Evolutionary conservation across 1,139 yeast species (phyloP), one percentile per base, ranked within the genome.

Genomic region (Martiniozyma asiatica): DNA sequence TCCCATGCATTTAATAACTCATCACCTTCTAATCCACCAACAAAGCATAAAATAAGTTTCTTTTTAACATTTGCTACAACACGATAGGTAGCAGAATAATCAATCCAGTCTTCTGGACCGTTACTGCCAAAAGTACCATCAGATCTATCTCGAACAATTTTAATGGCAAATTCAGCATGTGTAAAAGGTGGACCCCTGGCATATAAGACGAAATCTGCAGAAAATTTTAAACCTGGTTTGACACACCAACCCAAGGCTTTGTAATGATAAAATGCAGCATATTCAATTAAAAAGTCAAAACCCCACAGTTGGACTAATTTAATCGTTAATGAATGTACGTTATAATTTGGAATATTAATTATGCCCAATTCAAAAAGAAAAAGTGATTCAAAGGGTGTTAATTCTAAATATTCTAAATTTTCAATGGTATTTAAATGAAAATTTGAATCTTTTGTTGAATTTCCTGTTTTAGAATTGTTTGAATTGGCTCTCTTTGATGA

Each of bases 181-280:
- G 78, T 71, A 50, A 87, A 85, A 1, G 96, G 96, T 8, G 98
- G 98, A 0, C 99, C 99, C 35, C 89, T 63, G 34, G 77, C 73
- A 51, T 89, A 89, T 6, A 89, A 59, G 13, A 89, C 58, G 53
- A 63, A 76, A 43, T 87, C 94, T 14, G 82, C 69, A 2, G 96
- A 95, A 54, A 89, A 89, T 50, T 89, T 89, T 35, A 87, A 70
- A 0, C 97, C 98, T 1, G 87, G 71, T 36, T 94, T 64, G 3
- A 77, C 93, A 60, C 97, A 87, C 97, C 97, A 89, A 0, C 97
- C 97, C 20, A 73, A 64, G 0, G 95, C 73, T 32, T 94, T 64
- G 53, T 74, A 87, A 50, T 85, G 87, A 48, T 85, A 94, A 47
- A 87, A 89, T 0, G 70, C 89, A 5, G 73, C 74, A 47, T 81